phyloP scores from a whole-genome alignment of 2,329 filamentous ascomycete genomes.

The Colletotrichum cordylinicola region DNA sequence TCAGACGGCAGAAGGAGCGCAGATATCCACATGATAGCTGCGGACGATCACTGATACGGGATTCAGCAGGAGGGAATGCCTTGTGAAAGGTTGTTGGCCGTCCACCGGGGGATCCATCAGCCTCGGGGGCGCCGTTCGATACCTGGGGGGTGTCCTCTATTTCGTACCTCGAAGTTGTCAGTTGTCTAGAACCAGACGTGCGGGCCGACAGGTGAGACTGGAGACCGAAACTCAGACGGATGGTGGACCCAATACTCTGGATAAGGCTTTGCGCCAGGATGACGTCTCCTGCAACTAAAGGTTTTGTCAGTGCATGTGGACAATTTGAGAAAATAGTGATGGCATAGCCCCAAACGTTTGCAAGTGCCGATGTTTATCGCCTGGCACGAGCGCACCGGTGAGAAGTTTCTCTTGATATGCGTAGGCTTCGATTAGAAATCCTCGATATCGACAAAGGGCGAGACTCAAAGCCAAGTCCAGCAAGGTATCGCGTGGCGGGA shows the following conservation, averaged over 20 bases:
- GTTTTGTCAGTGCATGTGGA: neutral
- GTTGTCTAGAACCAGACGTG: neutral
- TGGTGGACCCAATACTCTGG: neutral
- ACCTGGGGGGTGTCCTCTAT: neutral
- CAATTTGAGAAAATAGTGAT: neutral
- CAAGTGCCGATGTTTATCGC: neutral
- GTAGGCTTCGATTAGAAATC: neutral
- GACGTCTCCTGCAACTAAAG: neutral
- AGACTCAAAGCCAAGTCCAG: neutral
- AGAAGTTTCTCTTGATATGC: neutral
- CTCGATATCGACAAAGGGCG: neutral
- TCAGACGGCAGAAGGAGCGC: neutral
- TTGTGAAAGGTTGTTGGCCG: neutral
- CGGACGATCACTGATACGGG: neutral
- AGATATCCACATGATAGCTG: neutral
- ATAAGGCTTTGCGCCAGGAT: neutral
- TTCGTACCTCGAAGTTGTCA: neutral
- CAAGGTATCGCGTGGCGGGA: neutral
- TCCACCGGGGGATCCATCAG: neutral
- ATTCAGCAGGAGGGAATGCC: neutral
- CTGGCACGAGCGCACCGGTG: neutral
- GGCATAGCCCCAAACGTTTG: neutral
- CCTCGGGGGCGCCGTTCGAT: neutral
- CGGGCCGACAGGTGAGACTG: neutral
- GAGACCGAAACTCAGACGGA: neutral